These are phyloP conservation scores for Yamadazyma spencermartinsiae DNA, from an alignment of 1,139 yeast species.

Conservation along the genomic window DNA sequence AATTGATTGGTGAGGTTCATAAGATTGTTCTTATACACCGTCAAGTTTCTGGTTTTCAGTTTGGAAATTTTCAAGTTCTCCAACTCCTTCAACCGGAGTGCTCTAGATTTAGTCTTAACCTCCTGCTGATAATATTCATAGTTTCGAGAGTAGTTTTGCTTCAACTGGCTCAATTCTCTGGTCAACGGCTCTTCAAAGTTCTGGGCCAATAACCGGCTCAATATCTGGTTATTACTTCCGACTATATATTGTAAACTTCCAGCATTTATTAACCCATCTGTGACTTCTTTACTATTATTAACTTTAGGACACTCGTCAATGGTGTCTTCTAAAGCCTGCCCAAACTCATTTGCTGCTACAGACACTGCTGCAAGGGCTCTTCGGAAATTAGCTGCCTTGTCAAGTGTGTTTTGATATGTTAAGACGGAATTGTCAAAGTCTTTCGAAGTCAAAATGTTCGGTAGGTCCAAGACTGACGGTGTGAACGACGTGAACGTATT, in stretches of 20 bases:
- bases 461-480: constrained; percentile 58
- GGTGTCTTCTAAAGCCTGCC: constrained; percentile 62
- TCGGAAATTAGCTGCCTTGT: constrained; percentile 54
- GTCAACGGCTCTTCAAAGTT: constrained; percentile 59
- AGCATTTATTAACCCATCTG: constrained; percentile 69
- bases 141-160: constrained; percentile 37
- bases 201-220: constrained; percentile 54
- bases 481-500: constrained; percentile 43
- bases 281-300: constrained; percentile 62
- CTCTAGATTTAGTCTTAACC: constrained; percentile 50
- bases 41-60: constrained; percentile 58
- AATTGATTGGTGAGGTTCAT: constrained; percentile 68
- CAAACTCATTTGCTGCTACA: constrained; percentile 70
- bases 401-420: constrained; percentile 48
- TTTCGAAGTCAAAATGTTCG: constrained; percentile 56
- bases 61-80: constrained; percentile 57
- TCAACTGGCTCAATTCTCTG: constrained; percentile 42
- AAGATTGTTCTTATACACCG: constrained; percentile 64
- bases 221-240: constrained; percentile 74
- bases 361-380: constrained; percentile 52
- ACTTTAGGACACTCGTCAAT: constrained; percentile 57
- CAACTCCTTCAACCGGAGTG: constrained; percentile 55
- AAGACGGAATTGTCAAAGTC: constrained; percentile 54
- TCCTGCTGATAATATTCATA: constrained; percentile 55
- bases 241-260: constrained; percentile 78